These are phyloP conservation scores for Podaxis sp. DNA, from an alignment of 768 basidiomycete species.

Conservation along the genomic window DNA sequence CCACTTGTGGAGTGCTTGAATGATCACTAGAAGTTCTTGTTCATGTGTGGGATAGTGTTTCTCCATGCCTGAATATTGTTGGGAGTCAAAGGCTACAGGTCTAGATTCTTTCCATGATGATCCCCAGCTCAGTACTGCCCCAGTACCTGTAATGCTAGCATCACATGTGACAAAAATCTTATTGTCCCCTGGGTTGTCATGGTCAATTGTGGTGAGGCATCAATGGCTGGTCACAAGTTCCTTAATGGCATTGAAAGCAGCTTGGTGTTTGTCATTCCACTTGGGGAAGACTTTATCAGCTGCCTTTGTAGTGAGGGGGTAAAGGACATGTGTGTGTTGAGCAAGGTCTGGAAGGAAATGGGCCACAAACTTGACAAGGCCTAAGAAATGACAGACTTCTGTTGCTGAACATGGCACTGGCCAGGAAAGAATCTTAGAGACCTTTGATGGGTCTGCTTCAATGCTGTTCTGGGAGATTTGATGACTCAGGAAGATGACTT, in stretches of 20 bases:
- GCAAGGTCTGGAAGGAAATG: slow-evolving; percentile 16
- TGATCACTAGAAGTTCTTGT: slow-evolving; percentile 36
- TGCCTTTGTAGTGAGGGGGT: background rate
- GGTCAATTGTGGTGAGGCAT: slow-evolving; percentile 22
- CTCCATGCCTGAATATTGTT: slow-evolving; percentile 23
- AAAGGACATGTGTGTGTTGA: background rate
- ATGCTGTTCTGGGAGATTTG: slow-evolving; percentile 33
- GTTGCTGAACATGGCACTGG: slow-evolving; percentile 7
- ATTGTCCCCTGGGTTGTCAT: slow-evolving; percentile 21
- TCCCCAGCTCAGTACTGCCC: slow-evolving; percentile 31
- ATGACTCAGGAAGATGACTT: slow-evolving; percentile 32
- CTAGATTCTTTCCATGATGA: slow-evolving; percentile 28
- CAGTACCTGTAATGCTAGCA: slow-evolving; percentile 27
- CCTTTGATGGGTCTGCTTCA: slow-evolving; percentile 18
- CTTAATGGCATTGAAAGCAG: slow-evolving; percentile 28
- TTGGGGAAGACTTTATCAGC: background rate
- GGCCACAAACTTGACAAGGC: slow-evolving; percentile 14
- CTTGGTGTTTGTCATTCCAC: slow-evolving; percentile 23
- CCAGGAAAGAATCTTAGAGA: slow-evolving; percentile 25
- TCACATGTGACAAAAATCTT: slow-evolving; percentile 34
- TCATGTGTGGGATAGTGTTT: slow-evolving; percentile 36
- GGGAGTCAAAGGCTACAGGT: slow-evolving; percentile 32
- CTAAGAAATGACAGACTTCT: slow-evolving; percentile 13
- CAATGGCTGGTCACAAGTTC: slow-evolving; percentile 22
- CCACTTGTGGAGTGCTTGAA: slow-evolving; percentile 29